Evolutionary conservation across 306 rosid species (phyloP).

Genomic region (Cucumis cinereus): DNA sequence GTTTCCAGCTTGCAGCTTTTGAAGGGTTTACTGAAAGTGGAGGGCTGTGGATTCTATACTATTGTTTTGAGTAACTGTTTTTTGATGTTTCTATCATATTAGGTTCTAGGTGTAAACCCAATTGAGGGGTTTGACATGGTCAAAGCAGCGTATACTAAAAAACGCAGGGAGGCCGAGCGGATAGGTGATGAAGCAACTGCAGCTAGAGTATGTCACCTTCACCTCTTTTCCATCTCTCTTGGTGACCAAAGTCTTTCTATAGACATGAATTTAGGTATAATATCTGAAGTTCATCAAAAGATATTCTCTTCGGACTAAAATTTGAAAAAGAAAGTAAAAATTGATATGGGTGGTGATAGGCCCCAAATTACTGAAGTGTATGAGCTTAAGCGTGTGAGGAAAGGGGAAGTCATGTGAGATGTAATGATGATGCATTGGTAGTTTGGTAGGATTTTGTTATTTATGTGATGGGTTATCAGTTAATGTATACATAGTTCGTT

Average conservation of each 20-base stretch:
- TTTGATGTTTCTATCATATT: not conserved
- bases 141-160: constrained; percentile 53
- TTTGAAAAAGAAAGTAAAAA: not conserved
- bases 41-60: not conserved
- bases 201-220: constrained; percentile 41
- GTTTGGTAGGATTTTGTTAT: no score
- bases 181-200: constrained; percentile 68
- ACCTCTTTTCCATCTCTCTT: not conserved
- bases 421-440: no score
- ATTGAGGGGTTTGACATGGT: constrained; percentile 62
- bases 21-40: not conserved
- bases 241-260: not conserved
- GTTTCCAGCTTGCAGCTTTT: not conserved
- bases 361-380: no score
- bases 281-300: not conserved
- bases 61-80: not conserved
- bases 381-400: no score
- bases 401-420: no score
- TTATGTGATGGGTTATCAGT: not conserved
- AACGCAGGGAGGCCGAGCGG: constrained; percentile 66
- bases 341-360: not conserved
- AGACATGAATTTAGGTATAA: not conserved
- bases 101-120: constrained; percentile 88
- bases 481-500: not conserved
- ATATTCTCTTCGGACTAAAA: not conserved